A percentile compares a stretch with the other conserved stretches of the same genome.
Conservation (phyloP, 805 yeast species). For the Spathaspora gorwiae region DNA sequence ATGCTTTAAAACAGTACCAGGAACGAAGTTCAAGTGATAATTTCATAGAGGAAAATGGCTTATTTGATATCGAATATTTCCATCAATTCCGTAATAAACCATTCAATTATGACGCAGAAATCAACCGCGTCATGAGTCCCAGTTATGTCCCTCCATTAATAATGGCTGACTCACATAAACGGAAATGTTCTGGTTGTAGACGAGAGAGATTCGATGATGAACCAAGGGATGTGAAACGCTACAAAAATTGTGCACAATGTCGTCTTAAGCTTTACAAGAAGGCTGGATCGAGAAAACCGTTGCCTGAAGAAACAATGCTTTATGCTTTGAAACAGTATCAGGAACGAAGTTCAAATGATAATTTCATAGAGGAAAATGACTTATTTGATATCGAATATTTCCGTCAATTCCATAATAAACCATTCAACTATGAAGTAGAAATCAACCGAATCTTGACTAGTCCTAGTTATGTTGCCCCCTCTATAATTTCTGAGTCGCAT, state of each 20-base stretch:
- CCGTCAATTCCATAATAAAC: not conserved
- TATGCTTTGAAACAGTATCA: not conserved
- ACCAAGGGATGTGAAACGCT: too few species aligned
- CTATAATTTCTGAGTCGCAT: too few species aligned
- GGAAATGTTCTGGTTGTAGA: slow-evolving; percentile 25
- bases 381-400: slow-evolving; percentile 32
- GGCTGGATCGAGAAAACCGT: not conserved
- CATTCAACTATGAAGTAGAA: slow-evolving; percentile 5
- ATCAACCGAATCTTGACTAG: slow-evolving; percentile 1
- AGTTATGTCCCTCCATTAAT: slow-evolving; percentile 5
- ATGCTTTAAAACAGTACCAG: slow-evolving; percentile 41
- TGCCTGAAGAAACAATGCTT: slow-evolving; percentile 2
- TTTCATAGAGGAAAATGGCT: slow-evolving; percentile 26
- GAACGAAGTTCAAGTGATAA: slow-evolving; percentile 31
- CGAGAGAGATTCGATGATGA: too few species aligned
- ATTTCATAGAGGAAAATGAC: slow-evolving; percentile 53
- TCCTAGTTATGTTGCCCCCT: slow-evolving; percentile 5
- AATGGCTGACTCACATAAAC: too few species aligned
- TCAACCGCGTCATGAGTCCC: slow-evolving; percentile 6
- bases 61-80: slow-evolving; percentile 11
- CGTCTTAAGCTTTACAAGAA: not conserved
- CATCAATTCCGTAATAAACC: not conserved
- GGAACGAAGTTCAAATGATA: slow-evolving; percentile 13
- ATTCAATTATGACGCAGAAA: not conserved
- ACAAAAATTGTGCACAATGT: too few species aligned